Base-by-base conservation (phyloP, 2,329 filamentous ascomycete genomes). In the Penicillium sp. region DNA sequence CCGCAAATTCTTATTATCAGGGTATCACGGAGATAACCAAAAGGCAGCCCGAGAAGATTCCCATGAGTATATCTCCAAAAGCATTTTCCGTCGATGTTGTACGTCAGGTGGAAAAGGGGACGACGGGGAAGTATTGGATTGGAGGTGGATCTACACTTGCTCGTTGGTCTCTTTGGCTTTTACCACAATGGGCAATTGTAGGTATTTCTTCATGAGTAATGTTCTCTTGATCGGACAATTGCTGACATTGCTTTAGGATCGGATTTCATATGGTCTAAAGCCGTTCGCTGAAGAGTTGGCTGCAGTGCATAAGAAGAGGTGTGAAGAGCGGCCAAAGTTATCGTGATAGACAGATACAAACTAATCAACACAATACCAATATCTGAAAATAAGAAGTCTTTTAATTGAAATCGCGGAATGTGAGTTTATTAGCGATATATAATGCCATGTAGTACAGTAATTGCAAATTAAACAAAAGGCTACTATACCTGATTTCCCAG, bases 161-260 rank as follows among this genome's bases (percentile, higher is more conserved):
- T 51, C 49, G 49, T 31, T 23, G 31, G 14, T 14, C 6, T 14
- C 8, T 44, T 11, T 51, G 49, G 40, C 40, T 51, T 31, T n/a
- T 51, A 6, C 49, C 49, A 6, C 40, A 51, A 22, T 51, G 49
- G 49, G 27, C 14, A 11, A 12, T 51, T 44, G 49, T 51, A 44
- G 44, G 49, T 4, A 14, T 1, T 18, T 26, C 25, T n/a, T 44
- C 3, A 15, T 23, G 12, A 25, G 5, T 15, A 6, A 15, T 31
- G 29, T 6, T 2, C 14, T 7, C 22, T 23, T 12, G 20, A 14
- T 27, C 11, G 42, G 11, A 7, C 23, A 31, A 15, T 45, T 45
- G 25, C 42, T 45, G 18, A 45, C 11, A 14, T 14, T 25, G 6
- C 29, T 15, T 6, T 6, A 45, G 42, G 42, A 45, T 27, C 15